Evolutionary conservation across 495 filamentous ascomycete genomes (phyloP), one percentile per base, ranked within the genome.

Genomic region (Cladorrhinum samala): DNA sequence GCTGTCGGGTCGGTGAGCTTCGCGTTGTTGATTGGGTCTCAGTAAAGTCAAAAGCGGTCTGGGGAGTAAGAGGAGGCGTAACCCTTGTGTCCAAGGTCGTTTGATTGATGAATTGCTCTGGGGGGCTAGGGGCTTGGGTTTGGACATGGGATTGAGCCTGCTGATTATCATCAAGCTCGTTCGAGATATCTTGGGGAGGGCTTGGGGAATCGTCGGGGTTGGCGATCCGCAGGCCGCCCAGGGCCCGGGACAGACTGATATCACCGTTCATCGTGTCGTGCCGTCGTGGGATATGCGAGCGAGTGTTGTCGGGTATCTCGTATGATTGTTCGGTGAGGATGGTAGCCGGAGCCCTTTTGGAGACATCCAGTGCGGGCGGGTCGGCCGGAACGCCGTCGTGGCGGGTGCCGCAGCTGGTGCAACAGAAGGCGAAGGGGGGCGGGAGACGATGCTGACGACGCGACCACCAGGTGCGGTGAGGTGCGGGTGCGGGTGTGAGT

Each of bases 141-240:
- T n/a, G n/a, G n/a, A n/a, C n/a, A n/a, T n/a, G n/a, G n/a, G n/a
- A n/a, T n/a, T n/a, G n/a, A 53, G 44, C 52, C 44, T 54, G 43
- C 11, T 43, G 40, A 19, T 59, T 40, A 44, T 61, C 52, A 47
- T 67, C 62, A 36, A 61, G 44, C 40, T 69, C 63, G 46, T 63
- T 56, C 45, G 59, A 64, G 18, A 54, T 43, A 50, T 80, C 74
- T 55, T 72, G 71, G n/a, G 82, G 71, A 39, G 72, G 68, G 55
- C 76, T 72, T 38, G 86, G 75, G 25, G 86, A 83, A 68, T 93
- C 83, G 75, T 96, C 92, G 39, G 94, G 93, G 68, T 99, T 99
- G 55, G 94, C 94, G 64, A 97, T 97, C 59, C 93, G 87, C 68
- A 99, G 76, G 59, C 94, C 94, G 49, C 94, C 94, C 57, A 99